Evolutionary conservation across 257 asterid genomes (phyloP), one percentile per base, ranked within the genome.

Genomic region (Solanum sparsipilum): DNA sequence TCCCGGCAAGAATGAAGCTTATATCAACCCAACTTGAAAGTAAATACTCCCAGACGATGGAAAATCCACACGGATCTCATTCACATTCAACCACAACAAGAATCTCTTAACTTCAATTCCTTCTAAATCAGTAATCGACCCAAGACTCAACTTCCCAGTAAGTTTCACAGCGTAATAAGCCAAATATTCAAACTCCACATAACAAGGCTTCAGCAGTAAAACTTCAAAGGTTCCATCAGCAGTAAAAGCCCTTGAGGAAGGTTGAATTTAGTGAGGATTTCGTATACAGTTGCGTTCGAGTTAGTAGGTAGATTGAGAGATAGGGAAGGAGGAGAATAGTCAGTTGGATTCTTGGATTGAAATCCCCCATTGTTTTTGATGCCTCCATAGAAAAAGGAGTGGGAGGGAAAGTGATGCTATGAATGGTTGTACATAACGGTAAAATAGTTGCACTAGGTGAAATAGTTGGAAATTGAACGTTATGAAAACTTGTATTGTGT

Each of bases 51-150:
- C 12, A 39, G 12, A 92, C 16, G 98, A 96, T 10, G 98, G 98
- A 90, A 95, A 87, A 91, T 96, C 99, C 86, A 97, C 94, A 38
- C 41, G 41, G 41, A 38, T 38, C 41, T 38, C 41, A 78, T 96
- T 98, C 76, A 97, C 98, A 90, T 95, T 92, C 76, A 97, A 96
- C 99, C 99, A 97, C 36, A 97, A 86, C 16, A 96, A 91, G 71
- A 97, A 82, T 86, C 98, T 93, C 81, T 94, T 90, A 65, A 97
- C 99, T 88, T 97, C 93, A 82, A 96, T 95, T 52, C 99, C 99
- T 84, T 93, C 89, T 84, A 97, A 86, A 13, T 94, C 82, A 32
- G 87, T 79, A 86, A 97, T 97, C 1, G 98, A 94, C 15, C 99
- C 99, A 23, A 97, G 36, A 41, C 88, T 87, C 13, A 97, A 90